A percentile compares a stretch with the other conserved stretches of the same genome.
phyloP scores from a whole-genome alignment of 495 filamentous ascomycete genomes.

The Podospora bellae-mahoneyi region DNA sequence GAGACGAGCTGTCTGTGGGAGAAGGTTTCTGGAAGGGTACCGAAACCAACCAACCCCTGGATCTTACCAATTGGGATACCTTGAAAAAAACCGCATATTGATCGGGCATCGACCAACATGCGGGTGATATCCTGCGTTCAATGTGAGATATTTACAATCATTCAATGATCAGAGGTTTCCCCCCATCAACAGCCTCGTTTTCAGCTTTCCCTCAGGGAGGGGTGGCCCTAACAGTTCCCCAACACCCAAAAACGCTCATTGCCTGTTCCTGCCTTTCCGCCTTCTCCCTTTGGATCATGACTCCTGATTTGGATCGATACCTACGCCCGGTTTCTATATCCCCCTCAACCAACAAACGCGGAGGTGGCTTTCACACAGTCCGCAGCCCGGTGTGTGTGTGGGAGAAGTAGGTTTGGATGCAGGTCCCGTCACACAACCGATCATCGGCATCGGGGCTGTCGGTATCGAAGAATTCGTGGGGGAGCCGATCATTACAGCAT shows the following conservation, averaged over 20 bases:
- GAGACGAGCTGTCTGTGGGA: too few species aligned
- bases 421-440: not conserved
- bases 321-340: not conserved
- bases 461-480: not conserved
- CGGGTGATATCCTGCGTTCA: not conserved
- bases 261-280: not conserved
- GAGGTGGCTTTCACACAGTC: not conserved
- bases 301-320: not conserved
- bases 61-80: not conserved
- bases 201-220: not conserved
- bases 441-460: not conserved
- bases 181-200: not conserved
- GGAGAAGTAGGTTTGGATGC: not conserved
- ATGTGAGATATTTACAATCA: too few species aligned
- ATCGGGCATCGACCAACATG: not conserved
- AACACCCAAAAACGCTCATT: not conserved
- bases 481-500: not conserved
- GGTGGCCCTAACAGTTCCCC: not conserved
- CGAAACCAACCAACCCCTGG: not conserved
- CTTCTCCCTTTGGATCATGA: not conserved
- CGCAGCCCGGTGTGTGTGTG: not conserved
- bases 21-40: too few species aligned
- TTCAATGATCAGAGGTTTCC: not conserved
- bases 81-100: not conserved
- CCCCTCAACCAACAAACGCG: not conserved